These are phyloP conservation scores for Lathyrus tuberosus DNA, from an alignment of 306 rosid species.

Conservation along the genomic window DNA sequence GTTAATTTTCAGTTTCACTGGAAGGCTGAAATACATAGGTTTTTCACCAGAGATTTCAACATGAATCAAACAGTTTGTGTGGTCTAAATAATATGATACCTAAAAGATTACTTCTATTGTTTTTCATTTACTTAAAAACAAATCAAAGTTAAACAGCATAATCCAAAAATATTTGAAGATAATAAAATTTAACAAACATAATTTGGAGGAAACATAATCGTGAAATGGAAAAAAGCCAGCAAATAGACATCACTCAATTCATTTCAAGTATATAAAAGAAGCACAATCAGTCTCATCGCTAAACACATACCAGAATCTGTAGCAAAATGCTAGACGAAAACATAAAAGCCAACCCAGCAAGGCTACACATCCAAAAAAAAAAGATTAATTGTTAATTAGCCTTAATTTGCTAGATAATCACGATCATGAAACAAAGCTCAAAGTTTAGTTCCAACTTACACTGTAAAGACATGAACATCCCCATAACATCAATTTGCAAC, in stretches of 20 bases:
- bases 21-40: not conserved
- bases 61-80: not conserved
- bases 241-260: constrained; percentile 26
- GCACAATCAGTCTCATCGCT: constrained; percentile 32
- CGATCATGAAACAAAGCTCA: constrained; percentile 11
- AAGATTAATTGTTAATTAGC: constrained; percentile 30
- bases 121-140: constrained; percentile 20
- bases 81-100: constrained; percentile 15
- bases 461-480: constrained; percentile 57
- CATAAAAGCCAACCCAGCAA: constrained; percentile 99
- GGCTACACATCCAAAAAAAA: constrained; percentile 56
- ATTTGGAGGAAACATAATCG: constrained; percentile 13
- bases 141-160: constrained; percentile 18
- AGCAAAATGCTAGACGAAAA: constrained; percentile 96
- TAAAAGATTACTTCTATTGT: not conserved
- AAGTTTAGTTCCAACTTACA: constrained; percentile 61
- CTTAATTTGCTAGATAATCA: constrained; percentile 38
- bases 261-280: constrained; percentile 26
- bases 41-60: not conserved
- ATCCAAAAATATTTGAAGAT: constrained; percentile 2
- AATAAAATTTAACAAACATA: constrained; percentile 22
- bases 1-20: not conserved
- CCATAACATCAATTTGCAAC: constrained; percentile 40
- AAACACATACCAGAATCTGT: constrained; percentile 80
- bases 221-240: not conserved